Conservation (phyloP, 2,329 filamentous ascomycete species). For the Lithohypha guttulata region DNA sequence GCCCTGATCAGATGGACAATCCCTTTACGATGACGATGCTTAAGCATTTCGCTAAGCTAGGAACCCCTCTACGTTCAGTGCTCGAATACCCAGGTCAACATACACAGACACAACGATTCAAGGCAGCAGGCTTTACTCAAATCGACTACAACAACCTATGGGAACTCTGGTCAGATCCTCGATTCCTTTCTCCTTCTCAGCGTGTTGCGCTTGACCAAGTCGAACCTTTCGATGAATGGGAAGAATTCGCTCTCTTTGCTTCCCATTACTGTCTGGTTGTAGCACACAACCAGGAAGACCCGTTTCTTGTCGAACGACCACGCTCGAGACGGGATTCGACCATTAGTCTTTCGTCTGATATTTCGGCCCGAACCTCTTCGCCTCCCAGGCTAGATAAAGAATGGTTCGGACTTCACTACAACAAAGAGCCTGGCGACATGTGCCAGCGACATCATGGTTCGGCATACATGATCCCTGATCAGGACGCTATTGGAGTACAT, state of each 20-base stretch:
- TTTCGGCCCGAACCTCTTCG: conserved; percentile 21
- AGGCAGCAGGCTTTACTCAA: conserved; percentile 54
- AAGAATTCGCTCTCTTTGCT: conserved; percentile 78
- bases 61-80: conserved; percentile 19
- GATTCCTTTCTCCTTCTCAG: conserved; percentile 52
- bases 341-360: conserved; percentile 19
- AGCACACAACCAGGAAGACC: conserved; percentile 20
- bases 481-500: conserved; percentile 29
- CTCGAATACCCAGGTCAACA: conserved; percentile 57
- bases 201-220: conserved; percentile 54
- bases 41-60: conserved; percentile 21
- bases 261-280: conserved; percentile 64
- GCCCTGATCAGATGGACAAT: conserved; percentile 65
- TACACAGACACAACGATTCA: conserved; percentile 61
- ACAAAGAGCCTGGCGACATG: conserved; percentile 30
- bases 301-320: conserved; percentile 14
- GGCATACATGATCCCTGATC: conserved; percentile 32
- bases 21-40: conserved; percentile 51
- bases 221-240: conserved; percentile 92
- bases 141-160: conserved; percentile 61
- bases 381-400: conserved; percentile 15
- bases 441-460: conserved; percentile 53
- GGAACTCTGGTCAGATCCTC: conserved; percentile 65
- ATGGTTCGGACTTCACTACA: conserved; percentile 25
- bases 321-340: conserved; percentile 18